phyloP scores from a whole-genome alignment of 2,329 filamentous ascomycete species.

The Aspergillus calidoustus region DNA sequence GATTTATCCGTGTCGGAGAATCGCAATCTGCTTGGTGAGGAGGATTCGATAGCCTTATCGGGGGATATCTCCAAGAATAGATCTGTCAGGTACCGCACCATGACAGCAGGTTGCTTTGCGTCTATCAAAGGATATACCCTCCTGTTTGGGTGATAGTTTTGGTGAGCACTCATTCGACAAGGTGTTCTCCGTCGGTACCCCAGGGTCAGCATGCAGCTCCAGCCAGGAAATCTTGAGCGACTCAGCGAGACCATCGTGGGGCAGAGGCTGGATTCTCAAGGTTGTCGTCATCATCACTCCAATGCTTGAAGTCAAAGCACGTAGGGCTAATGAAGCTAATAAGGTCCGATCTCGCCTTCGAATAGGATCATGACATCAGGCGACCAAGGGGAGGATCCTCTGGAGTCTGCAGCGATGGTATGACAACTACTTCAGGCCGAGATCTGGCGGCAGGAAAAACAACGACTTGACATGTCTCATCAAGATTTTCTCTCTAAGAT shows the following conservation, averaged over 20 bases:
- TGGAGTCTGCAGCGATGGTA: slow-evolving; percentile 11
- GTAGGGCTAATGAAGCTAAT: neutral
- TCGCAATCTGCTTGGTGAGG: neutral
- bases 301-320: neutral
- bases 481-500: no score
- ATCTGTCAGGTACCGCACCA: slow-evolving; percentile 12
- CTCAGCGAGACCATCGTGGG: slow-evolving; percentile 11
- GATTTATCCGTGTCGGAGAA: neutral
- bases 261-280: slow-evolving; percentile 2
- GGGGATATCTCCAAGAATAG: slow-evolving; percentile 8
- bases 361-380: slow-evolving; percentile 20
- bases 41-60: slow-evolving; percentile 4
- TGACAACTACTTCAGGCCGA: slow-evolving; percentile 4
- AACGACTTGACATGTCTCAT: slow-evolving; percentile 4
- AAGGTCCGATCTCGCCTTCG: slow-evolving; percentile 4
- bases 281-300: slow-evolving; percentile 9
- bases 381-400: slow-evolving; percentile 11
- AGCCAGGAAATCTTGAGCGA: slow-evolving; percentile 2
- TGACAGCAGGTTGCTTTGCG: slow-evolving; percentile 4
- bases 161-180: neutral
- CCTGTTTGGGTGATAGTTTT: neutral
- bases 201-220: neutral
- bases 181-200: neutral
- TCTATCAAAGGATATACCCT: neutral
- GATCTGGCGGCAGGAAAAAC: slow-evolving; percentile 3